Percentiles rank a stretch among this genome's conserved stretches.
Evolutionary conservation across 495 filamentous ascomycete genomes (phyloP).

Genomic region (Aspergillus cavernicola): DNA sequence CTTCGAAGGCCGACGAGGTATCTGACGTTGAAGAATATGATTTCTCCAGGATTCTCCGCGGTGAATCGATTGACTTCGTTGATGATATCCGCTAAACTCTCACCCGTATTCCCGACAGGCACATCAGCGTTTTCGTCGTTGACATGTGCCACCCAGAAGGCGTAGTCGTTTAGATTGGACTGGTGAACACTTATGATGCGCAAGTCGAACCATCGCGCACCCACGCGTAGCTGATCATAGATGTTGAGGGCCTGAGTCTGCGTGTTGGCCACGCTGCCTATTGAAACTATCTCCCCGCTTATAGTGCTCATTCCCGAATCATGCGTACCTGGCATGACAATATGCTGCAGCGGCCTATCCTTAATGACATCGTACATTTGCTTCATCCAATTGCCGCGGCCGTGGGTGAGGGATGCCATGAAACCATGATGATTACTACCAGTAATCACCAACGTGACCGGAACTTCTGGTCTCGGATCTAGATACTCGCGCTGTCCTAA

Average conservation of each 20-base stretch:
- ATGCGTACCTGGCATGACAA: slow-evolving; percentile 12
- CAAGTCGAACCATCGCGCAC: slow-evolving; percentile 11
- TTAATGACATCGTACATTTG: slow-evolving; percentile 8
- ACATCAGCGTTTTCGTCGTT: slow-evolving; percentile 7
- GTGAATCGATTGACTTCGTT: slow-evolving; percentile 12
- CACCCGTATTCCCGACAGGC: slow-evolving; percentile 10
- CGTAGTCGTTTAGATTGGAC: not conserved
- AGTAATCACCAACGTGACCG: slow-evolving; percentile 13
- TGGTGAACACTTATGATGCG: slow-evolving; percentile 12
- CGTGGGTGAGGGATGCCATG: slow-evolving; percentile 6
- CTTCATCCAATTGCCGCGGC: slow-evolving; percentile 7
- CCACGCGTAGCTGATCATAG: slow-evolving; percentile 11
- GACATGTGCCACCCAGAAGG: slow-evolving; percentile 12
- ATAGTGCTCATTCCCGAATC: slow-evolving; percentile 16
- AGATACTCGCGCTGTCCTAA: slow-evolving; percentile 11
- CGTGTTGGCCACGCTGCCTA: slow-evolving; percentile 9
- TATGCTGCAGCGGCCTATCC: slow-evolving; percentile 6
- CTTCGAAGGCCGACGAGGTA: slow-evolving; percentile 9
- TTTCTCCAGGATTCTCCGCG: slow-evolving; percentile 8
- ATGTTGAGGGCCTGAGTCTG: slow-evolving; percentile 11
- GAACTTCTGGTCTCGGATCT: slow-evolving; percentile 7
- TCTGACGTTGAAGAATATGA: slow-evolving; percentile 5
- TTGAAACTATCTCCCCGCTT: slow-evolving; percentile 6
- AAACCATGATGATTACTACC: slow-evolving; percentile 8
- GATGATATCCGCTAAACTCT: slow-evolving; percentile 3